Percentiles rank a stretch among this genome's conserved stretches.
Evolutionary conservation across 2,329 filamentous ascomycete genomes (phyloP).

Genomic region (Diaporthe sp.): DNA sequence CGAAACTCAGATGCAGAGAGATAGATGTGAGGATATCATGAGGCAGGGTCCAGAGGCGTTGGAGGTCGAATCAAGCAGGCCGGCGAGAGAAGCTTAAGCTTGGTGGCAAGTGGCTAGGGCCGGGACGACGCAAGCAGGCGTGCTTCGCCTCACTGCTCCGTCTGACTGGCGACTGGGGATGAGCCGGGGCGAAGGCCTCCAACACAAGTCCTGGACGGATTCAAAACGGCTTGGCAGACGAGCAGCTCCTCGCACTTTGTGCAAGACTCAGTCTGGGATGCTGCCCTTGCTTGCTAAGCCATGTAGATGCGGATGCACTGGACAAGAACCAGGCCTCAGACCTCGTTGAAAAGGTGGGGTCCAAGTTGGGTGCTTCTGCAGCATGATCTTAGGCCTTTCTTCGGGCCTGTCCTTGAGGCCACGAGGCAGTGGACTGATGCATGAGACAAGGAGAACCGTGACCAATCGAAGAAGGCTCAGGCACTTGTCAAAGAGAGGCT

Average conservation of each 20-base stretch:
- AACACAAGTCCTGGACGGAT: background rate
- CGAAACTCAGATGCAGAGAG: background rate
- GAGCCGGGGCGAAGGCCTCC: conserved; percentile 15
- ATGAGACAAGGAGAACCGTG: background rate
- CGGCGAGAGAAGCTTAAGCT: conserved; percentile 11
- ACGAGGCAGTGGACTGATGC: background rate
- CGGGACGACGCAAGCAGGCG: conserved; percentile 31
- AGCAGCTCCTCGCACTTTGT: background rate
- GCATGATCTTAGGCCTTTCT: background rate
- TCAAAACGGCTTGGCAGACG: background rate
- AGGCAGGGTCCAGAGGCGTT: background rate
- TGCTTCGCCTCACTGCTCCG: conserved; percentile 40
- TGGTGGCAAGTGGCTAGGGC: conserved; percentile 8
- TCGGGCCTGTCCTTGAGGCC: background rate
- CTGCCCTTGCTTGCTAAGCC: background rate
- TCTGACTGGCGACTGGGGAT: conserved; percentile 23
- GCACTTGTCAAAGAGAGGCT: background rate
- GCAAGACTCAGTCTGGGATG: background rate
- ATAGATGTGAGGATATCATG: background rate
- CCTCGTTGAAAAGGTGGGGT: background rate
- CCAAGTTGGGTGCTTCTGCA: background rate
- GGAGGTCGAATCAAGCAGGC: background rate
- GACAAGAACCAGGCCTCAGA: background rate
- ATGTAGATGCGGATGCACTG: background rate
- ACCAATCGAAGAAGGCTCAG: background rate